Conservation (phyloP, 2,329 filamentous ascomycete species). For the Fonsecaea pedrosoi region DNA sequence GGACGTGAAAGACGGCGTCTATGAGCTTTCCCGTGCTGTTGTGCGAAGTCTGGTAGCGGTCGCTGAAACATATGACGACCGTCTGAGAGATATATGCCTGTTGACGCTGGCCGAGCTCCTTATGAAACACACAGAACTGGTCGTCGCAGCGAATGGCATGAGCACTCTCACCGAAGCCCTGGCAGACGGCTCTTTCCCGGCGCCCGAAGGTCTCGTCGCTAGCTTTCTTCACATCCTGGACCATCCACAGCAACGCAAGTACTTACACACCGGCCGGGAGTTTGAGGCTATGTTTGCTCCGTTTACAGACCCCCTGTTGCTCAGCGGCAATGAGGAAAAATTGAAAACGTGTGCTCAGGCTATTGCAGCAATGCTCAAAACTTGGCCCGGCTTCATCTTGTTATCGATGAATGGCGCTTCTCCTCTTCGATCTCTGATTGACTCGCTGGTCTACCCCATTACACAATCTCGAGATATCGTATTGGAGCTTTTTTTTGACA, state of each 20-base stretch:
- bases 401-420: conserved; percentile 88
- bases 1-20: conserved; percentile 90
- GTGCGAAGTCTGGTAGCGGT: conserved; percentile 89
- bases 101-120: conserved; percentile 93
- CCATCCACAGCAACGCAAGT: conserved; percentile 77
- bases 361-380: conserved; percentile 88
- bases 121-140: conserved; percentile 79
- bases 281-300: conserved; percentile 87
- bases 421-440: conserved; percentile 79
- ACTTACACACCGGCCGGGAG: conserved; percentile 85
- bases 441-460: conserved; percentile 66
- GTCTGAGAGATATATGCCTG: conserved; percentile 85
- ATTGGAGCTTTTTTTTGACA: conserved; percentile 83
- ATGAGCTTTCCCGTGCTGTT: conserved; percentile 84
- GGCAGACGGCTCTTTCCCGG: conserved; percentile 87
- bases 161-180: conserved; percentile 89
- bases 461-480: conserved; percentile 73
- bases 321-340: conserved; percentile 64
- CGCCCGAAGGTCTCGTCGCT: conserved; percentile 83
- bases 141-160: conserved; percentile 84
- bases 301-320: conserved; percentile 79
- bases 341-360: conserved; percentile 89
- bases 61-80: conserved; percentile 83
- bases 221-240: conserved; percentile 93
- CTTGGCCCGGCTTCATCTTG: conserved; percentile 90